Evolutionary conservation across 768 basidiomycete species (phyloP), one percentile per base, ranked within the genome.

Genomic region (Mycena pura): DNA sequence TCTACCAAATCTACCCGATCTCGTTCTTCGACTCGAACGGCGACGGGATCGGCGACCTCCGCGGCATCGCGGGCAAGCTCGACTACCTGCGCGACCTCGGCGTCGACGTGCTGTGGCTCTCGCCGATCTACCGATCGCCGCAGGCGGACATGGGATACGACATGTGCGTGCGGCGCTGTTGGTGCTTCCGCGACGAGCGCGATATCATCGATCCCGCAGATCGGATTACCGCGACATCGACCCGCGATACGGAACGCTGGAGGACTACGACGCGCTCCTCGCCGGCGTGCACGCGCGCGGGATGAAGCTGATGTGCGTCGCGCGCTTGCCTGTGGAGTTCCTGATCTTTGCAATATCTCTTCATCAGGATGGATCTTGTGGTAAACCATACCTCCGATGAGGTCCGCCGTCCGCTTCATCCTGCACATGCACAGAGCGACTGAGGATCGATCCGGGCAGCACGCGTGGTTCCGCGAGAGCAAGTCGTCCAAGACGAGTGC

Each of bases 141-240:
- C 76, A 84, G 55, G 85, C 83, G 3, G 89, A 91, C 72, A 90
- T 90, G 88, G 89, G 88, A 8, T 89, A 90, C 59, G 87, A 89
- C 67, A 88, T 88, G 86, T 86, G 66, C 6, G 39, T 34, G 41
- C 21, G 19, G 17, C 55, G 32, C 43, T 57, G 5, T 62, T 28
- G 3, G 28, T 6, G 51, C n/a, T 17, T 24, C 22, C 10, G 29
- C 0, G 6, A 32, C 5, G 22, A 31, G 5, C 22, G 6, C 27
- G 13, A 17, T 54, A 57, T 31, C 21, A 15, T 34, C n/a, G 13
- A 15, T 63, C 68, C n/a, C 29, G 52, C 64, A 88, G 90, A 63
- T 82, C 86, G 19, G 85, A 91, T 68, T 92, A 90, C 74, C 78
- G 81, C 31, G 76, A 81, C 49, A 84, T 89, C 63, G 84, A 90